Evolutionary conservation across 129 eudicot species (phyloP), one percentile per base, ranked within the genome.

Genomic region (Escallonia rubra): DNA sequence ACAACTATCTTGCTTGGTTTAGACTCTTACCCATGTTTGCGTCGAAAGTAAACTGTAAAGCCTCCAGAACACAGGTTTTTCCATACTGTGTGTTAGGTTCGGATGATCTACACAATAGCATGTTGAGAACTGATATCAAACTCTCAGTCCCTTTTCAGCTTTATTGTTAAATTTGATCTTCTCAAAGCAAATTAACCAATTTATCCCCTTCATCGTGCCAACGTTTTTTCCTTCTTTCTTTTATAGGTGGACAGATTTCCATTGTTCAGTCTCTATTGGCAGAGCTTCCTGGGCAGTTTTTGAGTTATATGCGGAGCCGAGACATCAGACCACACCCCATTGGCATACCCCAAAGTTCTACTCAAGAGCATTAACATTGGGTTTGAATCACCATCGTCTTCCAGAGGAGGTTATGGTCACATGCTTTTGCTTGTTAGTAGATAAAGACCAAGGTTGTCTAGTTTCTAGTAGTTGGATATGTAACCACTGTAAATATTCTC

Each of bases 221-320:
- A 56, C 61, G 8, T 54, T 3, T 3, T 11, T 54, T 54, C n/a
- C 13, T 54, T 52, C 3, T 12, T 12, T 45, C 11, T 55, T 68
- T 38, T 61, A 59, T 82, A 83, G 88, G 67, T 14, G 82, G 82
- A 12, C 60, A 75, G 12, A 75, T 79, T 2, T 67, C 88, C 5
- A 76, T 79, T 40, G 88, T 83, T 52, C 79, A 83, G 63, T 43
- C 76, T 53, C 79, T 83, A 10, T 72, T 83, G 52, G 88, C 75
- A 72, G 88, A 83, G 71, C 64, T 83, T 60, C 88, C 88, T 5
- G 70, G 77, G 13, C 88, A 83, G 52, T 83, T 83, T 52, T 51
- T 83, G 49, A 71, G 59, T 4, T 83, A 83, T 65, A 74, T 83
- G 81, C 79, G 88, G 43, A 52, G 82, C 51, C 72, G 88, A 64